Conservation (phyloP, 352 stramenopile genomes). For the Globisporangium carolinianum region DNA sequence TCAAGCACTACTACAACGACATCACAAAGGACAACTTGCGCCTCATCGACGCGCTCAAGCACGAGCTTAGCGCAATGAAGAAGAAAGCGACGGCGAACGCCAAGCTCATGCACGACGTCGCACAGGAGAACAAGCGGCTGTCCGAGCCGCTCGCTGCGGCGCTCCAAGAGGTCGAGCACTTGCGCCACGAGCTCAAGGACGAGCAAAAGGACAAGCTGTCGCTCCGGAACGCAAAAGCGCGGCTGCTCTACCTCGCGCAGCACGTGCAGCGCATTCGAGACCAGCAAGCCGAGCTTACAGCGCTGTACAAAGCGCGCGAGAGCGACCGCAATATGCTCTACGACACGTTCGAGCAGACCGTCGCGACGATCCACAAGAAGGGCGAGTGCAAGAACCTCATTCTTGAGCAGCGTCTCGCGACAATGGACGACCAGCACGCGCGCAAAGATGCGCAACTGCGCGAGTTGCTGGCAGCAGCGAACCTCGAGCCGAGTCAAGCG, state of each 20-base stretch:
- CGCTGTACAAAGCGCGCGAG: conserved; percentile 70
- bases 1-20: conserved; percentile 96
- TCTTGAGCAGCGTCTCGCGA: conserved; percentile 74
- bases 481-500: conserved; percentile 68
- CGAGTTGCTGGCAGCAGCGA: conserved; percentile 62
- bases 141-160: conserved; percentile 83
- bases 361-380: conserved; percentile 87
- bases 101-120: conserved; percentile 91
- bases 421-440: conserved; percentile 67
- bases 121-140: conserved; percentile 89
- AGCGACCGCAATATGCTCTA: conserved; percentile 87
- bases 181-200: conserved; percentile 87
- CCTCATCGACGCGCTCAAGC: conserved; percentile 90
- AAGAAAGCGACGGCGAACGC: conserved; percentile 88
- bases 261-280: conserved; percentile 61
- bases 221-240: conserved; percentile 83
- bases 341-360: conserved; percentile 86
- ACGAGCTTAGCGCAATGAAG: conserved; percentile 91
- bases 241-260: conserved; percentile 70
- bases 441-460: conserved; percentile 68
- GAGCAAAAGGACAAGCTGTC: conserved; percentile 90
- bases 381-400: conserved; percentile 89
- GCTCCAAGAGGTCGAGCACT: conserved; percentile 84
- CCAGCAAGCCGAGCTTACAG: conserved; percentile 59
- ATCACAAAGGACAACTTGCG: conserved; percentile 93